Evolutionary conservation across 2,329 filamentous ascomycete species (phyloP).

Genomic region (Alternaria brassicicola): DNA sequence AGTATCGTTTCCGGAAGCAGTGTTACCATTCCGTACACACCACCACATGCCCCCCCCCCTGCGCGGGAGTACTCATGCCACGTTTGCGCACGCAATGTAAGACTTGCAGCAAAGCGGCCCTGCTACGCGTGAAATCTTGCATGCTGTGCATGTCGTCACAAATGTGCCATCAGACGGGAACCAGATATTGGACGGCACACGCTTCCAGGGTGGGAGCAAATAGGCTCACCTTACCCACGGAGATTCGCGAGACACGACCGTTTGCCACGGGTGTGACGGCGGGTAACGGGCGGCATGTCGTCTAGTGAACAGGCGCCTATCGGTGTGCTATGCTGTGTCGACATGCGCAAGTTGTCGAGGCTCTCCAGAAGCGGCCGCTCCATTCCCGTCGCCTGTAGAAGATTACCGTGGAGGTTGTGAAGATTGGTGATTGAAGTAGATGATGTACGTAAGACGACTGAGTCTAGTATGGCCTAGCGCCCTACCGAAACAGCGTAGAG

Average conservation of each 20-base stretch:
- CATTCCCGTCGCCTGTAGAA: neutral
- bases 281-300: slow-evolving; percentile 19
- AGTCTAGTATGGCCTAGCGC: neutral
- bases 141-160: slow-evolving; percentile 5
- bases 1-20: neutral
- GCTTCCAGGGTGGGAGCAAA: neutral
- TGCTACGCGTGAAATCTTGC: slow-evolving; percentile 1
- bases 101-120: neutral
- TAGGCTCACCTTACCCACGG: neutral
- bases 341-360: neutral
- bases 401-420: neutral
- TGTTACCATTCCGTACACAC: neutral
- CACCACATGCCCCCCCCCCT: neutral
- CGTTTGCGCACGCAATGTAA: neutral
- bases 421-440: neutral
- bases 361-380: no score
- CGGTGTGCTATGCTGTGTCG: slow-evolving; percentile 21
- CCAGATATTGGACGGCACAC: neutral
- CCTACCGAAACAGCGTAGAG: neutral
- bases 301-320: slow-evolving; percentile 16
- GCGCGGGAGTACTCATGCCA: neutral
- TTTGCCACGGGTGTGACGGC: slow-evolving; percentile 15
- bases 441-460: no score
- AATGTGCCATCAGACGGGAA: neutral
- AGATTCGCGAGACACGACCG: slow-evolving; percentile 8